phyloP scores from a whole-genome alignment of 176 grass and related monocot species.

The Tuctoria greenei region DNA sequence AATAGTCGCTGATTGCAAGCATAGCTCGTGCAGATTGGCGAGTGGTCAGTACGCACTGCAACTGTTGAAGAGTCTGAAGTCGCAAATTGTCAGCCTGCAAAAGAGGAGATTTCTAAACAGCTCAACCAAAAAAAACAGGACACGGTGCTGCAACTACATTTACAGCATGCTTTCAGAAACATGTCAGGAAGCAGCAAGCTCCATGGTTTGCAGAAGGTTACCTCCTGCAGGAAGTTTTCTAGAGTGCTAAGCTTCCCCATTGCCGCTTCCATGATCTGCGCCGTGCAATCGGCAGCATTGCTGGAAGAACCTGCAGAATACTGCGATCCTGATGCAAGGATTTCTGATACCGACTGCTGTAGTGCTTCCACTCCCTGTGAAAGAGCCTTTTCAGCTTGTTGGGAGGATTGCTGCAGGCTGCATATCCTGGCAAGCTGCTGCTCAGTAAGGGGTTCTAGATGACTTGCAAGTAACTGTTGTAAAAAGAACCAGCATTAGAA shows the following conservation, averaged over 20 bases:
- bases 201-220: neutral
- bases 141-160: neutral
- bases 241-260: slow-evolving; percentile 46
- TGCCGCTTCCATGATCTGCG: slow-evolving; percentile 47
- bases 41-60: slow-evolving; percentile 44
- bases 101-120: neutral
- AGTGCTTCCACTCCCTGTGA: slow-evolving; percentile 40
- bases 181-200: neutral
- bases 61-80: slow-evolving; percentile 40
- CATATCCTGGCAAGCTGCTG: slow-evolving; percentile 47
- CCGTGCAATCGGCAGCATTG: slow-evolving; percentile 35
- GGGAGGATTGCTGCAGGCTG: slow-evolving; percentile 46
- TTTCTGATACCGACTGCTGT: slow-evolving; percentile 41
- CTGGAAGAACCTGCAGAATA: slow-evolving; percentile 9
- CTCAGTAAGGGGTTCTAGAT: slow-evolving; percentile 62
- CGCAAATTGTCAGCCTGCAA: slow-evolving; percentile 60
- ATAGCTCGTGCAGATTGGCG: slow-evolving; percentile 54
- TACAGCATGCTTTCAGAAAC: neutral
- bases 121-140: neutral
- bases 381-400: slow-evolving; percentile 41
- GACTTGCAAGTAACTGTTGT: slow-evolving; percentile 45
- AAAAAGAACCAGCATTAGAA: neutral
- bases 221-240: slow-evolving; percentile 50
- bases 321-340: slow-evolving; percentile 30
- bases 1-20: slow-evolving; percentile 50